Evolutionary conservation across 106 monocot species (phyloP).

Genomic region (Cymbidium sinense): DNA sequence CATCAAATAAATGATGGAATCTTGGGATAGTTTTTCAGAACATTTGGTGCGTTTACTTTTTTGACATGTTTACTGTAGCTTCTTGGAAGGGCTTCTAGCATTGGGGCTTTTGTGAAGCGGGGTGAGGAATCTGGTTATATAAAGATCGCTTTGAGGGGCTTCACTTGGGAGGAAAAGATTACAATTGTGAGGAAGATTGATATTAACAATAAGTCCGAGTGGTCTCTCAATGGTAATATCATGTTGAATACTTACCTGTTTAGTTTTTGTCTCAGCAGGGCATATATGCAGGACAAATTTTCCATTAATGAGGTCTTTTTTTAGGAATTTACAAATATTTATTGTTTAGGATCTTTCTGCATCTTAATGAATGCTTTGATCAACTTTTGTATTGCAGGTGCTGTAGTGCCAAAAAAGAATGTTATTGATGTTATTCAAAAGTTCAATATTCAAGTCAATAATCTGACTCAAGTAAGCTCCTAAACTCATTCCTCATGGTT

Average conservation of each 20-base stretch:
- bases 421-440: slow-evolving; percentile 71
- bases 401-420: slow-evolving; percentile 57
- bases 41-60: neutral
- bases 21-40: neutral
- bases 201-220: slow-evolving; percentile 84
- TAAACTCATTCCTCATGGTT: neutral
- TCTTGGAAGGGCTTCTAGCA: slow-evolving; percentile 87
- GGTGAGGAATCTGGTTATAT: slow-evolving; percentile 76
- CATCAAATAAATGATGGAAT: neutral
- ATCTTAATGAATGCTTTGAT: slow-evolving; percentile 3
- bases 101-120: slow-evolving; percentile 93
- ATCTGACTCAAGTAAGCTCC: slow-evolving; percentile 76
- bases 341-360: neutral
- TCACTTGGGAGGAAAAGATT: slow-evolving; percentile 32
- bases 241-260: neutral
- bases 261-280: neutral
- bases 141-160: slow-evolving; percentile 63
- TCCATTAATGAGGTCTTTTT: neutral
- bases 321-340: neutral
- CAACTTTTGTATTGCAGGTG: slow-evolving; percentile 38
- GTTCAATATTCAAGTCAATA: slow-evolving; percentile 99
- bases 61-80: slow-evolving; percentile 33
- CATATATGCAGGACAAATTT: neutral
- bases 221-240: slow-evolving; percentile 74
- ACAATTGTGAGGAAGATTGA: slow-evolving; percentile 67